These are phyloP conservation scores for Nicotiana tomentosiformis DNA, from an alignment of 257 asterid species.

Conservation along the genomic window DNA sequence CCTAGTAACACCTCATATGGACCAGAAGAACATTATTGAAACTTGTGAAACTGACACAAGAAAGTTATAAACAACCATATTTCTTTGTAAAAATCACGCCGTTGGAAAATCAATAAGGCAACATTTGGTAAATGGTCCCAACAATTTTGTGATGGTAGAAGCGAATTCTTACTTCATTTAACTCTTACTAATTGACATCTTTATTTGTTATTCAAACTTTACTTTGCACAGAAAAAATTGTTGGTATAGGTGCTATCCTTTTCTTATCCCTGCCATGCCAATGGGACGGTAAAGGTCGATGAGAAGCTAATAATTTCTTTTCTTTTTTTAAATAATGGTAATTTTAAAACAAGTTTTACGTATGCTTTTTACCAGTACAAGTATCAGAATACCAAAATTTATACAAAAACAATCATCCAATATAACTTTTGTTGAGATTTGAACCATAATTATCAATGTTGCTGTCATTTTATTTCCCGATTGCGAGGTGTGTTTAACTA, in stretches of 20 bases:
- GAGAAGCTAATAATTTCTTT: not conserved
- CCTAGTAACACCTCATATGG: not conserved
- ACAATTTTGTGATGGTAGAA: not conserved
- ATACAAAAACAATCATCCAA: not conserved
- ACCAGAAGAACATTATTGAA: not conserved
- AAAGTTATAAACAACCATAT: not conserved
- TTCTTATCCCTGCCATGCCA: conserved; percentile 1
- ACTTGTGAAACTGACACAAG: not conserved
- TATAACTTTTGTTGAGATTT: not conserved
- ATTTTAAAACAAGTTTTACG: too few relatives aligned
- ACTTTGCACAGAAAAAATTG: not conserved
- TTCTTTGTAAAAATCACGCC: not conserved
- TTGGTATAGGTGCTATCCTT: not conserved
- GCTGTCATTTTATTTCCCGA: too few relatives aligned
- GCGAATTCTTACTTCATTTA: not conserved
- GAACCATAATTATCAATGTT: not conserved
- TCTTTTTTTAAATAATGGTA: too few relatives aligned
- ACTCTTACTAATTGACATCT: not conserved
- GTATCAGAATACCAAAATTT: not conserved
- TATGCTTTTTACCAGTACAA: not conserved
- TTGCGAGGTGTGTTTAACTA: too few relatives aligned
- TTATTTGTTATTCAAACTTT: not conserved
- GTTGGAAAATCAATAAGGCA: not conserved
- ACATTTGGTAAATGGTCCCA: not conserved
- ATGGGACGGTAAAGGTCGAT: not conserved